A percentile compares a stretch with the other conserved stretches of the same genome.
Conservation (phyloP, 1,284 basidiomycete species). For the Heterobasidion occidentale region DNA sequence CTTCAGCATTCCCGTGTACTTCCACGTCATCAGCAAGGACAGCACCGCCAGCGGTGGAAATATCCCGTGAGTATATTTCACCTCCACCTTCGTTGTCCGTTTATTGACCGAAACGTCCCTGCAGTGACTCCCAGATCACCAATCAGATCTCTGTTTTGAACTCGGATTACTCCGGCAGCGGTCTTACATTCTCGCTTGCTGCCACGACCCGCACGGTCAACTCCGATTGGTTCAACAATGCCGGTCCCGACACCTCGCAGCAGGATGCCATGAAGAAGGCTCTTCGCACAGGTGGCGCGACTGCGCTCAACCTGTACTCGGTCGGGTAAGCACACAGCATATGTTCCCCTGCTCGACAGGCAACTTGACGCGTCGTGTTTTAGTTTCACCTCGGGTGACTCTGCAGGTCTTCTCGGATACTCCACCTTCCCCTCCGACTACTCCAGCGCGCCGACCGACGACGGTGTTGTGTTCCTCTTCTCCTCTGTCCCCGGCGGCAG, state of each 20-base stretch:
- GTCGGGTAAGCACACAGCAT: constrained; percentile 27
- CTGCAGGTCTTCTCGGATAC: constrained; percentile 38
- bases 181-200: constrained; percentile 36
- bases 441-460: constrained; percentile 28
- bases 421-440: constrained; percentile 42
- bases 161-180: constrained; percentile 31
- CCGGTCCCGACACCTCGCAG: constrained; percentile 26
- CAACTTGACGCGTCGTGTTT: background rate
- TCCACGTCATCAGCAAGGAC: constrained; percentile 38
- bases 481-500: constrained; percentile 43
- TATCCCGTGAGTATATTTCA: constrained; percentile 27
- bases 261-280: constrained; percentile 44
- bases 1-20: constrained; percentile 32
- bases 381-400: constrained; percentile 26
- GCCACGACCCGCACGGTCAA: constrained; percentile 37
- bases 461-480: constrained; percentile 42
- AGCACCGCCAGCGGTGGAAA: constrained; percentile 33
- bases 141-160: constrained; percentile 41
- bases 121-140: constrained; percentile 29
- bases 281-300: constrained; percentile 33
- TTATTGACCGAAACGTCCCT: background rate
- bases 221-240: constrained; percentile 38
- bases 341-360: background rate
- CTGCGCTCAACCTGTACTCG: constrained; percentile 43
- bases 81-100: background rate